Conservation (phyloP, 176 grass and related monocot genomes). For the Alloteropsis semialata region DNA sequence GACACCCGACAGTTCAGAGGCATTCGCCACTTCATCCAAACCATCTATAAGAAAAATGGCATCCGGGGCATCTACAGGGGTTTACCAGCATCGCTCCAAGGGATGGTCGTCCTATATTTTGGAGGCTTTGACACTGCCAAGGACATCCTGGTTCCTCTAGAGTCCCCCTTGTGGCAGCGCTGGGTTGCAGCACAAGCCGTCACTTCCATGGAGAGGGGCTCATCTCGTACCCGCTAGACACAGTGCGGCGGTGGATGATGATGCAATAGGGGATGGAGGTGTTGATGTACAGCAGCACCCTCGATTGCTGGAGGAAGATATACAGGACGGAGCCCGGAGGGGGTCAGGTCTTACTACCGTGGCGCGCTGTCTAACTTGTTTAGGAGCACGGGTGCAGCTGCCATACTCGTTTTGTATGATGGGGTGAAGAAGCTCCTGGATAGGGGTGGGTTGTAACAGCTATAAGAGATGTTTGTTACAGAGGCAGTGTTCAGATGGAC, state of each 20-base stretch:
- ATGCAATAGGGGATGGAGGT: constrained; percentile 86
- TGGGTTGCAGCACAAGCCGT: constrained; percentile 78
- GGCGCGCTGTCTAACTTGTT: constrained; percentile 88
- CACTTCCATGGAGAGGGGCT: constrained; percentile 71
- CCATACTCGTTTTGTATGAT: constrained; percentile 91
- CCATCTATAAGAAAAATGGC: constrained; percentile 78
- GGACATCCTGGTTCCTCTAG: constrained; percentile 61
- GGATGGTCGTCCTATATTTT: constrained; percentile 90
- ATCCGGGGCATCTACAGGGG: constrained; percentile 81
- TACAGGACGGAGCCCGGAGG: constrained; percentile 78
- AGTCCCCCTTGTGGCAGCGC: constrained; percentile 77
- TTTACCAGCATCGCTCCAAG: constrained; percentile 69
- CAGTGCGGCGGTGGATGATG: constrained; percentile 91
- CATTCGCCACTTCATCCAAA: constrained; percentile 84
- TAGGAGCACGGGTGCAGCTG: constrained; percentile 86
- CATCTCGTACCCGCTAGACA: constrained; percentile 84
- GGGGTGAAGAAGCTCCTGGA: constrained; percentile 90
- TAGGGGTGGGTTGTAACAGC: constrained; percentile 54
- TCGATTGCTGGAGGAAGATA: constrained; percentile 92
- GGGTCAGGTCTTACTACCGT: constrained; percentile 69
- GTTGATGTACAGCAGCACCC: constrained; percentile 65
- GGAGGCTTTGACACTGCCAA: constrained; percentile 96
- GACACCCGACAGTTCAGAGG: constrained; percentile 88
- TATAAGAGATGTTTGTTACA: too few relatives aligned
- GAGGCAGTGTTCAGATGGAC: too few relatives aligned